phyloP scores from a whole-genome alignment of 805 yeast genomes.

The Hanseniaspora occidentalis region DNA sequence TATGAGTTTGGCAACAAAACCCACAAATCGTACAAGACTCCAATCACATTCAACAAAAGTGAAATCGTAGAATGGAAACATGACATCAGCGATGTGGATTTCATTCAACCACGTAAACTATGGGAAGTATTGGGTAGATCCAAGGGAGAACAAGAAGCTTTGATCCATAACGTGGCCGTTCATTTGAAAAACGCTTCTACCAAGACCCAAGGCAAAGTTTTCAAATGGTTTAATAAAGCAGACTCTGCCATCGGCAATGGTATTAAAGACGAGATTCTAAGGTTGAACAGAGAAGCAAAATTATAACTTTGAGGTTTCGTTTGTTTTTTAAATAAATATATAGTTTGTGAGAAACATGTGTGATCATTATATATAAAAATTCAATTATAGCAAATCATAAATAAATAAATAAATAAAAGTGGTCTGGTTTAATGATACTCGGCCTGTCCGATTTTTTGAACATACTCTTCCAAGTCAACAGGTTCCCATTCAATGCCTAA shows the following conservation, averaged over 20 bases:
- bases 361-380: too few species aligned
- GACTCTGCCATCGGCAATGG: constrained; percentile 52
- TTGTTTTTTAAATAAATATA: too few species aligned
- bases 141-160: constrained; percentile 71
- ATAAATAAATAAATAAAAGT: too few species aligned
- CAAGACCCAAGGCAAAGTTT: constrained; percentile 65
- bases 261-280: constrained; percentile 51
- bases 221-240: constrained; percentile 65
- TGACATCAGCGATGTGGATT: constrained; percentile 52
- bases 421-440: background rate
- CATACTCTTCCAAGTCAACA: constrained; percentile 25
- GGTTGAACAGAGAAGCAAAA: constrained; percentile 33
- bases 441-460: constrained; percentile 15
- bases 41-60: constrained; percentile 41
- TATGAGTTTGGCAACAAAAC: constrained; percentile 17
- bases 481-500: constrained; percentile 28
- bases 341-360: too few species aligned
- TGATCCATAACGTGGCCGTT: constrained; percentile 73
- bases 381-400: too few species aligned
- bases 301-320: too few species aligned
- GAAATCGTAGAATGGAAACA: constrained; percentile 77
- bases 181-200: constrained; percentile 63
- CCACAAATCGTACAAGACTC: constrained; percentile 18
- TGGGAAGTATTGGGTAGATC: constrained; percentile 64
- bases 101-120: constrained; percentile 60